These are phyloP conservation scores for Pseudotsuga menziesii DNA, from an alignment of 75 land plant genomes.

Conservation along the genomic window DNA sequence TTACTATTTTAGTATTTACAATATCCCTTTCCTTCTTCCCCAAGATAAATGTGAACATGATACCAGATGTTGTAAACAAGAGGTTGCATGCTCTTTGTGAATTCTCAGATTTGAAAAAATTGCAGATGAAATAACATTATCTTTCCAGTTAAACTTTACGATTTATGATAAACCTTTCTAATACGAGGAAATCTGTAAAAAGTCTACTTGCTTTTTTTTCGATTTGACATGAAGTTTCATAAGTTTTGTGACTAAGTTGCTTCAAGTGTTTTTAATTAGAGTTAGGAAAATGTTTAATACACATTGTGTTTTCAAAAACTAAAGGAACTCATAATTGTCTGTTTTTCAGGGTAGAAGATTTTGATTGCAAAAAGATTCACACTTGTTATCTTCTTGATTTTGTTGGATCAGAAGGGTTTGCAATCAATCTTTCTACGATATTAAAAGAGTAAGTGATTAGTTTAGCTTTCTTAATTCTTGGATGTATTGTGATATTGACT, in stretches of 20 bases:
- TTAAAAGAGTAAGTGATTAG: constrained; percentile 32
- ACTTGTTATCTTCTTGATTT: constrained; percentile 83
- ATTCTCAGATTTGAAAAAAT: no score
- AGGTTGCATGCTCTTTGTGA: neutral
- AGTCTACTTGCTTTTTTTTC: no score
- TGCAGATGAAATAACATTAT: no score
- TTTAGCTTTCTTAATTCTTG: no score
- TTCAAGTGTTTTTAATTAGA: neutral
- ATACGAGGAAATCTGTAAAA: no score
- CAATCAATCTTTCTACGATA: constrained; percentile 38
- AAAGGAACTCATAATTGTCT: neutral
- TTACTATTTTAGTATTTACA: neutral
- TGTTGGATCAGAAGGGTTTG: constrained; percentile 69
- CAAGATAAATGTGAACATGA: neutral
- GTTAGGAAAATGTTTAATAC: neutral
- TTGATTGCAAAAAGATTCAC: constrained; percentile 41
- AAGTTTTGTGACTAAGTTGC: neutral
- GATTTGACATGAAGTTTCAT: neutral
- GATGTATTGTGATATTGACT: no score
- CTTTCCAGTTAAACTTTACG: no score
- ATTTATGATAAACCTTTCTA: no score
- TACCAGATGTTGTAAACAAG: neutral
- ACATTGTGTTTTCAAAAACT: neutral
- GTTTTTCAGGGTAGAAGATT: constrained; percentile 57
- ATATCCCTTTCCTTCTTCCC: neutral